phyloP scores from a whole-genome alignment of 495 filamentous ascomycete genomes.

The Lophiotrema nucula region DNA sequence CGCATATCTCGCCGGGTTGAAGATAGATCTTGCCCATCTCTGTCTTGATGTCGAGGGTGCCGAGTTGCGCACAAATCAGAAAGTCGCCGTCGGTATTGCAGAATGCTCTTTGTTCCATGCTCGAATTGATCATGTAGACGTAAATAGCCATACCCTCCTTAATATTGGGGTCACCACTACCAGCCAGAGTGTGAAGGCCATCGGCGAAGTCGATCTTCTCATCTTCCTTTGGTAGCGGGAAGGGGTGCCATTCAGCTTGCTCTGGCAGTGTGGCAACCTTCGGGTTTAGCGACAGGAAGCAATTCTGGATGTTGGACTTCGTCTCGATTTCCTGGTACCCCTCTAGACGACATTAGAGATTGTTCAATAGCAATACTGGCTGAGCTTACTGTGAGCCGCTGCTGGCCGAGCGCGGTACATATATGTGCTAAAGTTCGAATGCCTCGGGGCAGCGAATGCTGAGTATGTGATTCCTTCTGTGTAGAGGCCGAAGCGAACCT shows the following conservation, averaged over 20 bases:
- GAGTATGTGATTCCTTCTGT: slow-evolving; percentile 35
- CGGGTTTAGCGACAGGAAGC: slow-evolving; percentile 45
- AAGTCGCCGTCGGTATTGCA: slow-evolving; percentile 48
- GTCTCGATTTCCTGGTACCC: slow-evolving; percentile 42
- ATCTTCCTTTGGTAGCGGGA: slow-evolving; percentile 41
- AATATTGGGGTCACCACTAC: slow-evolving; percentile 45
- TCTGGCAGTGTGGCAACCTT: slow-evolving; percentile 42
- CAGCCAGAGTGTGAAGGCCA: slow-evolving; percentile 45
- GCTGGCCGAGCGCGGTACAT: slow-evolving; percentile 47
- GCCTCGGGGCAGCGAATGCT: slow-evolving; percentile 44
- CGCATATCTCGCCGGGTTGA: slow-evolving; percentile 47
- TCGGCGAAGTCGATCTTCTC: slow-evolving; percentile 46
- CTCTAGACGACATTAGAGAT: slow-evolving; percentile 33
- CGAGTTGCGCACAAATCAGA: slow-evolving; percentile 45
- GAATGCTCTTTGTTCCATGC: slow-evolving; percentile 44
- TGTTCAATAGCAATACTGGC: not conserved
- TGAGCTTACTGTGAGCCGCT: slow-evolving; percentile 44
- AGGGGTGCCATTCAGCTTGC: slow-evolving; percentile 48
- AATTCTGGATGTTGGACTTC: slow-evolving; percentile 46
- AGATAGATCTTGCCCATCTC: slow-evolving; percentile 47
- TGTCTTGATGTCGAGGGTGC: slow-evolving; percentile 46
- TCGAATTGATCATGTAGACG: slow-evolving; percentile 44
- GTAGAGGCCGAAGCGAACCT: slow-evolving; percentile 42
- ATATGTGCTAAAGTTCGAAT: slow-evolving; percentile 46
- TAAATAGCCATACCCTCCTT: slow-evolving; percentile 42